Evolutionary conservation across 495 filamentous ascomycete species (phyloP), one percentile per base, ranked within the genome.

Genomic region (Penicillium atrosanguineum): DNA sequence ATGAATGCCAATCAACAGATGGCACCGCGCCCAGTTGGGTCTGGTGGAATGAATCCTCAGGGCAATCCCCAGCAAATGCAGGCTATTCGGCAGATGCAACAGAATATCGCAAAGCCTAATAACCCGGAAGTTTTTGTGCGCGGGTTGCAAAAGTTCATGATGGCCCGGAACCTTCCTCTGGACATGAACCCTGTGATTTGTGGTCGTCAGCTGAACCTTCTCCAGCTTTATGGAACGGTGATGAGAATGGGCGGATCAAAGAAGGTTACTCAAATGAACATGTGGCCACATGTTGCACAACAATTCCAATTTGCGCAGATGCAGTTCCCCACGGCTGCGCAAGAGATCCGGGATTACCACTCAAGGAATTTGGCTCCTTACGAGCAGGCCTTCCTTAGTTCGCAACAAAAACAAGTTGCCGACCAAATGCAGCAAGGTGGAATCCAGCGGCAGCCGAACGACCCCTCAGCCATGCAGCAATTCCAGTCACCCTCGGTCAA

Each of bases 171-270:
- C 34, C 75, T 86, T 18, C 85, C 83, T 0, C 76, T 97, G 28
- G 87, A 93, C 31, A 69, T 70, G 4, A 85, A 84, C 52, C 91
- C 91, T 0, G 67, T 78, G 11, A 81, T 95, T 42, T 82, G 81
- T 26, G 86, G 87, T 41, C 85, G 89, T 23, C 78, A 76, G 0
- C 74, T 97, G 37, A 83, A 85, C 57, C 69, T 95, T 36, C 78
- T 87, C 45, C 83, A 85, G 43, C 79, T 98, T 7, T 97, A 90
- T 72, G 80, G 81, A 38, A 74, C 78, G 1, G 88, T 96, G 7
- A 80, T 85, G 65, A 87, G 85, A 56, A 79, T 87, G 63, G 87
- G 87, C 16, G 94, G 94, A 2, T 95, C 87, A 36, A 86, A 84
- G 65, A 87, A 81, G 55, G 79, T 95, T 7, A 84, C 81, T 0